Base-by-base conservation (phyloP, 305 asterid genomes). In the Plantago coronopus region DNA sequence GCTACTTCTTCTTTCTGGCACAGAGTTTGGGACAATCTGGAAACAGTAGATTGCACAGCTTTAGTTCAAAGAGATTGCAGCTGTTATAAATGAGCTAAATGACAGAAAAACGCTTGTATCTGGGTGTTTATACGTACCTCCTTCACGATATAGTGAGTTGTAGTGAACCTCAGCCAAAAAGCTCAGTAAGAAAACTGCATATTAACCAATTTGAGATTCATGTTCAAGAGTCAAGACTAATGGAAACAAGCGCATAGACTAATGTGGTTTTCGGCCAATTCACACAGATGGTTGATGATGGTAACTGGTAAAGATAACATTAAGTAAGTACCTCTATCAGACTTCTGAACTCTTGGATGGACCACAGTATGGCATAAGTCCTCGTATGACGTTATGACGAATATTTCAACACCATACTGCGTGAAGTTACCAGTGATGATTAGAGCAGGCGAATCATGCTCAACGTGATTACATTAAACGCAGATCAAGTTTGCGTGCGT, bases 321-420 rank as follows among this genome's bases (percentile, higher is more conserved):
- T 17, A 59, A 19, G n/a, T n/a, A n/a, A n/a, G 45, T 22, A 91
- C 98, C 95, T 85, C 98, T 81, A 76, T 84, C 90, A 13, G 98
- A 91, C 79, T 83, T 91, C 70, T 86, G 96, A 71, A 70, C 55
- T 66, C 56, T 77, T 18, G 98, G 97, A 40, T 83, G 78, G 54
- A 91, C 89, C 89, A 89, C 98, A 67, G 89, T 89, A 81, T 86
- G 89, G 73, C 96, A 88, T 16, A 97, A 86, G 50, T 89, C 96
- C 83, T 90, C 83, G 76, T 89, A 91, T 19, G 98, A 91, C 18
- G 98, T 91, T 63, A 91, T 80, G 73, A 91, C 98, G 25, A 91
- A 79, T 74, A 91, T 79, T 73, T 86, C 86, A 42, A 91, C 83
- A 50, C 97, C 97, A 69, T 91, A 91, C 98, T 91, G 91, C 91